These are phyloP conservation scores for Cercis canadensis DNA, from an alignment of 306 rosid genomes.

Conservation along the genomic window DNA sequence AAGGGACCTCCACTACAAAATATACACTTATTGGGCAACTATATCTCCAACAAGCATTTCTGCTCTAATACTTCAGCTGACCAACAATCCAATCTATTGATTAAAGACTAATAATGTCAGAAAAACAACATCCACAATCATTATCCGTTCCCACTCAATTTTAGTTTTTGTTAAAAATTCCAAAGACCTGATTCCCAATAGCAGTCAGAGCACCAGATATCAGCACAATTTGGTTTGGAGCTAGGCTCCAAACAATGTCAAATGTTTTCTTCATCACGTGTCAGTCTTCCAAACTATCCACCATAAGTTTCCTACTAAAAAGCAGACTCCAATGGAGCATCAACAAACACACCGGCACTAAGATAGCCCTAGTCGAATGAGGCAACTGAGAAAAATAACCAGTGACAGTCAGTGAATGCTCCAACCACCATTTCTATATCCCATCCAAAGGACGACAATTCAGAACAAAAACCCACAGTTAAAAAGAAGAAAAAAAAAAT, in stretches of 20 bases:
- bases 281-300: conserved; percentile 19
- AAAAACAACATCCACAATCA: too few species aligned
- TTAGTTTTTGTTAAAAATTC: too few species aligned
- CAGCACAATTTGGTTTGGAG: conserved; percentile 15
- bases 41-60: too few species aligned
- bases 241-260: conserved; percentile 23
- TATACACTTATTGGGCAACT: too few species aligned
- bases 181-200: too few species aligned
- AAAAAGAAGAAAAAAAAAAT: background rate
- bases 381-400: background rate
- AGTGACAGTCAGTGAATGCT: conserved; percentile 9
- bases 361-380: background rate
- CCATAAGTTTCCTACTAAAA: conserved; percentile 20
- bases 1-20: too few species aligned
- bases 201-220: background rate
- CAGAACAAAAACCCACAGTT: background rate
- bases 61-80: too few species aligned
- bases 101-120: too few species aligned
- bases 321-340: conserved; percentile 5
- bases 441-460: background rate
- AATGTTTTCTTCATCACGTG: conserved; percentile 22
- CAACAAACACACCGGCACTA: background rate
- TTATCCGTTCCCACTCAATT: too few species aligned
- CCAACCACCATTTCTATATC: background rate
- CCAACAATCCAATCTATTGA: too few species aligned